phyloP scores from a whole-genome alignment of 2,329 filamentous ascomycete genomes.

The Xylaria sp. region DNA sequence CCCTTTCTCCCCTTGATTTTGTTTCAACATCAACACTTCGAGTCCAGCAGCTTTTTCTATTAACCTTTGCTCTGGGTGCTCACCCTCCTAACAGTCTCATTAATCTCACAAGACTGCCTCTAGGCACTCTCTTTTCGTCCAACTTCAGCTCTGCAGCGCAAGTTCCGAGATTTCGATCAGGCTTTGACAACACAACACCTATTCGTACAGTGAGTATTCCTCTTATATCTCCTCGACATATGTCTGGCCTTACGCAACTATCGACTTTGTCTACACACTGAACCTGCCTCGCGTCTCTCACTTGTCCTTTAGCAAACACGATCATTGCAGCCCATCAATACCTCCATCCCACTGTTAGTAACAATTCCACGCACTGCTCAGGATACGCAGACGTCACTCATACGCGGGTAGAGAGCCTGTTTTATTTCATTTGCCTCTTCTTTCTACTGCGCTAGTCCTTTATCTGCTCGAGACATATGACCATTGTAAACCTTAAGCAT shows the following conservation, averaged over 20 bases:
- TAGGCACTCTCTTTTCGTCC: not conserved
- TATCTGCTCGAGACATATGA: not conserved
- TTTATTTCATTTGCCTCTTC: not conserved
- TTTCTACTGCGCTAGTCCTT: not conserved
- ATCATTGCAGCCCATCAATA: not conserved
- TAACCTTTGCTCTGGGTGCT: not conserved
- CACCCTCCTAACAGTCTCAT: not conserved
- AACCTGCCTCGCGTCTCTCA: not conserved
- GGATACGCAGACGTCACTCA: not conserved
- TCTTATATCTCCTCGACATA: not conserved
- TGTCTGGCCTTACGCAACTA: not conserved
- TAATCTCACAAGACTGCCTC: not conserved
- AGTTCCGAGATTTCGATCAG: not conserved
- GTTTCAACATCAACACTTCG: not conserved
- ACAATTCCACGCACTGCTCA: not conserved
- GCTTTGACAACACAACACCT: not conserved
- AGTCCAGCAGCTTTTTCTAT: not conserved
- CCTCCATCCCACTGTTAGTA: not conserved
- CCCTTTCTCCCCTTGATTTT: not conserved
- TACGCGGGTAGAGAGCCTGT: not conserved
- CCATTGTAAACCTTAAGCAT: not conserved
- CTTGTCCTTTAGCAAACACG: not conserved
- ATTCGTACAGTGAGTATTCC: constrained; percentile 2
- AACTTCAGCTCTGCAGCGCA: not conserved
- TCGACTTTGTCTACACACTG: not conserved